Conservation (phyloP, 192 early-diverging fungal genomes). For the Chytriomyces sp. region DNA sequence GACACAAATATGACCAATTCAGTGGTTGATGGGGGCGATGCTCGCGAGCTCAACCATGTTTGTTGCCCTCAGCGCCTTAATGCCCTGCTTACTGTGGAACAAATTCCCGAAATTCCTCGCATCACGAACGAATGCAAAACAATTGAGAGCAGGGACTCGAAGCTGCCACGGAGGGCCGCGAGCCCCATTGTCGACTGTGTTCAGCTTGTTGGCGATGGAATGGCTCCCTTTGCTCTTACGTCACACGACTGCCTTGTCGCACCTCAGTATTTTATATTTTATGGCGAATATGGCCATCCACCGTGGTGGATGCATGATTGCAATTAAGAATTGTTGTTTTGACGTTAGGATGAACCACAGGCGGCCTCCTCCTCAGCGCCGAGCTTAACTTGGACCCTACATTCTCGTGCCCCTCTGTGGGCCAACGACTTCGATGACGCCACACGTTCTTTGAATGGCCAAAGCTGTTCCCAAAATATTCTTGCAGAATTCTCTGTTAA, state of each 20-base stretch:
- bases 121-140: not conserved
- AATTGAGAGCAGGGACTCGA: slow-evolving; percentile 9
- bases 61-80: no score
- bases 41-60: not conserved
- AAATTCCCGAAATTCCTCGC: not conserved
- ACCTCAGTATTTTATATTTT: no score
- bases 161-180: slow-evolving; percentile 5
- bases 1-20: not conserved
- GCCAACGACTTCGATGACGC: slow-evolving; percentile 88
- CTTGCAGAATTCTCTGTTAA: no score
- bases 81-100: no score
- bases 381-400: slow-evolving; percentile 84
- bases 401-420: slow-evolving; percentile 90
- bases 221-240: slow-evolving; percentile 15
- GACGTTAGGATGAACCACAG: slow-evolving; percentile 45
- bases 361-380: slow-evolving; percentile 62
- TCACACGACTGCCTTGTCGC: no score
- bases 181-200: slow-evolving; percentile 8
- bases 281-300: no score
- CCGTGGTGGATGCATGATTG: slow-evolving; percentile 81
- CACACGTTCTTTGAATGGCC: slow-evolving; percentile 36
- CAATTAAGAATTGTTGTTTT: slow-evolving; percentile 90
- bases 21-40: no score
- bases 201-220: slow-evolving; percentile 20
- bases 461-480: no score